Evolutionary conservation across 179 eudicot species (phyloP).

Genomic region (Dionaea muscipula): DNA sequence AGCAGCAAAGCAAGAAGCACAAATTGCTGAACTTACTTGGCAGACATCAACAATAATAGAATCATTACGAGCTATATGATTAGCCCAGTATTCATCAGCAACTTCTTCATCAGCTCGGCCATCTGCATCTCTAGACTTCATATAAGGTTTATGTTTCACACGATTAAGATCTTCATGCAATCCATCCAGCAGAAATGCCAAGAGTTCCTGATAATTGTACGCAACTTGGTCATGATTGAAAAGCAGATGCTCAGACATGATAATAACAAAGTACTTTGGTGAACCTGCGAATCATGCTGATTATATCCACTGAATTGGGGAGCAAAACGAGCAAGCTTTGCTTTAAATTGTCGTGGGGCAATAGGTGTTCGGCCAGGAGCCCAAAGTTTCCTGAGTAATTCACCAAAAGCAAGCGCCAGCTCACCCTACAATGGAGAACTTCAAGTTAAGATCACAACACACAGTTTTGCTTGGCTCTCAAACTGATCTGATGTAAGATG

Average conservation of each 20-base stretch:
- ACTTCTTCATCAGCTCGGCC: constrained; percentile 91
- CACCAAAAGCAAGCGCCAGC: constrained; percentile 93
- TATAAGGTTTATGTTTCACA: constrained; percentile 81
- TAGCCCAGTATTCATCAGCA: constrained; percentile 95
- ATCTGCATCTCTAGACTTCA: constrained; percentile 81
- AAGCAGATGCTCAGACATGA: neutral
- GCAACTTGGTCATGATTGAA: neutral
- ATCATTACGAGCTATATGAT: constrained; percentile 93
- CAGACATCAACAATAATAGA: constrained; percentile 97
- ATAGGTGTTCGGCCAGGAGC: constrained; percentile 82
- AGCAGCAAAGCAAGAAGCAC: neutral
- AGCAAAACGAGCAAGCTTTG: constrained; percentile 92
- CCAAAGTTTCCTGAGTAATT: constrained; percentile 81
- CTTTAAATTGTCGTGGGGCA: constrained; percentile 76
- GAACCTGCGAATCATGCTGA: constrained; percentile 97
- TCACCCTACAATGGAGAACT: constrained; percentile 45
- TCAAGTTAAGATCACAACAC: no score
- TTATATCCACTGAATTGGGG: constrained; percentile 89
- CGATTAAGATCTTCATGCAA: constrained; percentile 97
- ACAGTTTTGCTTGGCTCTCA: no score
- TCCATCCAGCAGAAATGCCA: constrained; percentile 93
- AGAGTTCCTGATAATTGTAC: constrained; percentile 50
- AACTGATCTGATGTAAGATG: no score
- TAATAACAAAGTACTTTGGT: neutral
- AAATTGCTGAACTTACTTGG: constrained; percentile 44